A percentile compares a stretch with the other conserved stretches of the same genome.
Evolutionary conservation across 73 alveolate genomes (phyloP).

Genomic region (Effrenium voratum): DNA sequence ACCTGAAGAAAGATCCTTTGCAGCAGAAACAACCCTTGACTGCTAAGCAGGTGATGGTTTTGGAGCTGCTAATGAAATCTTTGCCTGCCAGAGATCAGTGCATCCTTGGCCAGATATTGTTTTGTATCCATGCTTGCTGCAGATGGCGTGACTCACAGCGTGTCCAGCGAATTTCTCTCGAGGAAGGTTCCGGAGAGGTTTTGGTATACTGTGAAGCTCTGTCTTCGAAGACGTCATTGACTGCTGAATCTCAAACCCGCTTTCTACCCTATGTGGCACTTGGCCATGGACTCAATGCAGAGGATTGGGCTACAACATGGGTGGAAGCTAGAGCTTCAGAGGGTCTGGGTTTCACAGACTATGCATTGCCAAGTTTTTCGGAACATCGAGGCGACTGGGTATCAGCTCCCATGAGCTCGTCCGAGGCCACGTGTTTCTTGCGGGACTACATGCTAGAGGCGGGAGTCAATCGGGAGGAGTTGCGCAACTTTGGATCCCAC

Average conservation of each 20-base stretch:
- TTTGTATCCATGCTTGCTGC: not conserved
- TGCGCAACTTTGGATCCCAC: not conserved
- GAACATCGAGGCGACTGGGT: not conserved
- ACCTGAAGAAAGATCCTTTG: not conserved
- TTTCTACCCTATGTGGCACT: not conserved
- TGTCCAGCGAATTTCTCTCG: not conserved
- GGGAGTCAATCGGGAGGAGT: not conserved
- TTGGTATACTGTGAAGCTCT: no score
- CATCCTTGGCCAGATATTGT: constrained; percentile 29
- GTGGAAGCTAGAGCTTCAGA: not conserved
- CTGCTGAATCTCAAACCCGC: not conserved
- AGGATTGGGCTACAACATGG: not conserved
- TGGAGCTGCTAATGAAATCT: not conserved
- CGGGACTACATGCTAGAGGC: not conserved
- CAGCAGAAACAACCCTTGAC: not conserved
- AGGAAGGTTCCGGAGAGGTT: no score
- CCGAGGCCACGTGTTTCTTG: not conserved
- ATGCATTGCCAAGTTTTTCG: not conserved
- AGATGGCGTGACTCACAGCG: not conserved
- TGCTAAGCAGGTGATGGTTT: not conserved
- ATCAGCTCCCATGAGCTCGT: not conserved
- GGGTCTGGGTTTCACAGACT: not conserved
- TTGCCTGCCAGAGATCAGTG: not conserved
- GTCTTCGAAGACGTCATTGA: not conserved
- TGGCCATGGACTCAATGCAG: not conserved